phyloP scores from a whole-genome alignment of 1,284 basidiomycete species.

The Papiliotrema nemorosa region DNA sequence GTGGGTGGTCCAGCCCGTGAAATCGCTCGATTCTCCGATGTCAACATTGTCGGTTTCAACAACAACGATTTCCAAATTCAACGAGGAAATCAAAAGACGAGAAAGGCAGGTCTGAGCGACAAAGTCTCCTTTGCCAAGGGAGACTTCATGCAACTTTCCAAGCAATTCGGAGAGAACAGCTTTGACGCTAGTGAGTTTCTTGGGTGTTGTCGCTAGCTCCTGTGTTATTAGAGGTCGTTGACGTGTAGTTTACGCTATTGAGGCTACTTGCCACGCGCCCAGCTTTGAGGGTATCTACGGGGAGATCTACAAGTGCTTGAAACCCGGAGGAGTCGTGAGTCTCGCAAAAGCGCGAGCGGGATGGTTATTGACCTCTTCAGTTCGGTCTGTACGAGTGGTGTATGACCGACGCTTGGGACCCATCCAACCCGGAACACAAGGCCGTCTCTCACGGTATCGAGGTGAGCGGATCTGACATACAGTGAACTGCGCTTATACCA shows the following conservation, averaged over 20 bases:
- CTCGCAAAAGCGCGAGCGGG: not conserved
- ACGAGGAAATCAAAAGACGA: conserved; percentile 80
- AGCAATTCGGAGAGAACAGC: conserved; percentile 87
- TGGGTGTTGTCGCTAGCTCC: not conserved
- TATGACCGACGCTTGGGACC: conserved; percentile 95
- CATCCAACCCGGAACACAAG: conserved; percentile 82
- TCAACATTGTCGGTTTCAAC: conserved; percentile 82
- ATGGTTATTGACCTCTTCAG: not conserved
- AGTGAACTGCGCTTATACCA: conserved; percentile 34
- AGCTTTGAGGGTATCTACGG: conserved; percentile 93
- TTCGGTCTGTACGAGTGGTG: conserved; percentile 73
- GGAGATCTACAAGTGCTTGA: conserved; percentile 90
- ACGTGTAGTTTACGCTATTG: conserved; percentile 87
- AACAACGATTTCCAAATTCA: conserved; percentile 96
- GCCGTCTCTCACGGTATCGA: conserved; percentile 85
- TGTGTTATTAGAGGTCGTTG: not conserved
- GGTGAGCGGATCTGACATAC: conserved; percentile 23
- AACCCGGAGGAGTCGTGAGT: conserved; percentile 91
- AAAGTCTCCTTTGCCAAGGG: conserved; percentile 82
- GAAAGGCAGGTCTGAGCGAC: conserved; percentile 68
- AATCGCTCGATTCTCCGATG: conserved; percentile 88
- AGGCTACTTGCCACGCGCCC: conserved; percentile 95
- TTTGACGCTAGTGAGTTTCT: conserved; percentile 80
- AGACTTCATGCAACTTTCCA: conserved; percentile 92
- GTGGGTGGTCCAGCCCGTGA: conserved; percentile 95